Conservation (phyloP, 192 early-diverging fungal genomes). For the Coemansia sp. region DNA sequence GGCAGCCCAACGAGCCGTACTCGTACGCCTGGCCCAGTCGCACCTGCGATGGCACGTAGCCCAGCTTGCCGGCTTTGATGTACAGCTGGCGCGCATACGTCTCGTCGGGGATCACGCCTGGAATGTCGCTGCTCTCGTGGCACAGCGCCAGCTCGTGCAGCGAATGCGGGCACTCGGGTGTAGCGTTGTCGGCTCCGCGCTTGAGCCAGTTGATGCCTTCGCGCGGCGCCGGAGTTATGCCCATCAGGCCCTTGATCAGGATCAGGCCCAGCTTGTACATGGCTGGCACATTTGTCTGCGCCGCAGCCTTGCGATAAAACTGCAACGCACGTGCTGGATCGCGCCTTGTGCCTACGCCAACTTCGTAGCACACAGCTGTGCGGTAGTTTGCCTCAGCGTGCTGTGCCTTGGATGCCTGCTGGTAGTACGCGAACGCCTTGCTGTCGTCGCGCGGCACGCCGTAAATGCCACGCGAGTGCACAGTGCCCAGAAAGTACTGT, state of each 20-base stretch:
- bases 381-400: slow-evolving; percentile 92
- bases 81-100: slow-evolving; percentile 89
- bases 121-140: slow-evolving; percentile 75
- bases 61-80: slow-evolving; percentile 87
- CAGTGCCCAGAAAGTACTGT: slow-evolving; percentile 88
- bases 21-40: slow-evolving; percentile 91
- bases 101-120: slow-evolving; percentile 74
- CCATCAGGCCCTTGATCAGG: slow-evolving; percentile 79
- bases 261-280: slow-evolving; percentile 99
- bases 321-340: slow-evolving; percentile 80
- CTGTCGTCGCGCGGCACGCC: slow-evolving; percentile 79
- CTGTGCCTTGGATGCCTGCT: slow-evolving; percentile 88
- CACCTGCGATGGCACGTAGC: slow-evolving; percentile 91
- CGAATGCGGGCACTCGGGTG: slow-evolving; percentile 87
- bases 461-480: slow-evolving; percentile 81
- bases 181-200: slow-evolving; percentile 85
- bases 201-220: slow-evolving; percentile 96
- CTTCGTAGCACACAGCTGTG: slow-evolving; percentile 94
- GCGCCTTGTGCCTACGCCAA: slow-evolving; percentile 87
- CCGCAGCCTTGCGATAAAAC: slow-evolving; percentile 91
- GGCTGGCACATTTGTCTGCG: slow-evolving; percentile 84
- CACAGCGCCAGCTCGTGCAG: slow-evolving; percentile 89
- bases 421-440: slow-evolving; percentile 86
- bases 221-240: slow-evolving; percentile 72
- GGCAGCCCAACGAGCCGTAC: slow-evolving; percentile 86